Conservation (phyloP, 805 yeast genomes). For the Teunomyces panamensis region DNA sequence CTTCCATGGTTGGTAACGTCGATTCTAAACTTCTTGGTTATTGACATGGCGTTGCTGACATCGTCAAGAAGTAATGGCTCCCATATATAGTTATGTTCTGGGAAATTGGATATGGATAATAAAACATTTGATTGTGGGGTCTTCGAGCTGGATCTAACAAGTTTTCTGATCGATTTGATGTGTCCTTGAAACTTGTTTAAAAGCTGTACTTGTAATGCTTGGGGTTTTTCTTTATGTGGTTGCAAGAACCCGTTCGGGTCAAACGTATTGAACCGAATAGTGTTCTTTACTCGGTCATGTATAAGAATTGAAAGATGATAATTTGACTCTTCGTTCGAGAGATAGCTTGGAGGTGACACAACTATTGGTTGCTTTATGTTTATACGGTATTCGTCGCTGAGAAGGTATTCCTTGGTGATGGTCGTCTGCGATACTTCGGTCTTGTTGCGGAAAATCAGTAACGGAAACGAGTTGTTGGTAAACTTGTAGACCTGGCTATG, state of each 20-base stretch:
- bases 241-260: constrained; percentile 1
- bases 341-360: constrained; percentile 11
- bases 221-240: background rate
- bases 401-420: constrained; percentile 6
- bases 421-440: background rate
- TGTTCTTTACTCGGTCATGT: constrained; percentile 37
- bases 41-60: constrained; percentile 16
- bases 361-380: constrained; percentile 15
- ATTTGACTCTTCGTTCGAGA: constrained; percentile 5
- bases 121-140: constrained; percentile 19
- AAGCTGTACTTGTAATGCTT: constrained; percentile 10
- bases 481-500: constrained; percentile 10
- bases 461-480: constrained; percentile 13
- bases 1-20: constrained; percentile 16
- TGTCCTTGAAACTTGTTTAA: constrained; percentile 76
- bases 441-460: constrained; percentile 1
- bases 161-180: constrained; percentile 67
- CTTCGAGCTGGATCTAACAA: constrained; percentile 56
- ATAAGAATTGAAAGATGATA: constrained; percentile 21
- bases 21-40: constrained; percentile 33
- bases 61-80: constrained; percentile 31
- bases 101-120: constrained; percentile 38
- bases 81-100: constrained; percentile 40
- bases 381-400: constrained; percentile 12
- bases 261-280: constrained; percentile 24